These are phyloP conservation scores for Saturnispora ahearnii DNA, from an alignment of 805 yeast species.

Conservation along the genomic window DNA sequence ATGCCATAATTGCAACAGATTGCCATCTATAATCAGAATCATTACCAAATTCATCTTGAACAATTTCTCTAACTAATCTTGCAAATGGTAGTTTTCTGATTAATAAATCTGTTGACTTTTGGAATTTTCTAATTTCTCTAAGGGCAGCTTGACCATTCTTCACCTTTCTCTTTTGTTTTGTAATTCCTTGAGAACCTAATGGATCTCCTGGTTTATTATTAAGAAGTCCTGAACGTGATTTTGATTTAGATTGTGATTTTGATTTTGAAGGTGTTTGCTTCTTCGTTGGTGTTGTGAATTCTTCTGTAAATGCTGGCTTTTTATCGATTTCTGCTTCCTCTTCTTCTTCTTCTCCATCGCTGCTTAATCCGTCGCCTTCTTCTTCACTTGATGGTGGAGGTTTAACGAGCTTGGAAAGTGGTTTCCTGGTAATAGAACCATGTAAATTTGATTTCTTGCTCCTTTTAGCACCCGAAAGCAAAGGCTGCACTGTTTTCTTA, in stretches of 20 bases:
- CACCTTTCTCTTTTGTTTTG: slow-evolving; percentile 31
- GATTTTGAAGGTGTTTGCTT: neutral
- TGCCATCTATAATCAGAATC: slow-evolving; percentile 68
- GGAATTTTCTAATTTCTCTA: slow-evolving; percentile 59
- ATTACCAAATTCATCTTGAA: slow-evolving; percentile 46
- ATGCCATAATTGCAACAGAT: slow-evolving; percentile 63
- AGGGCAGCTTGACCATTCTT: slow-evolving; percentile 61
- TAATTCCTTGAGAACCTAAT: slow-evolving; percentile 14
- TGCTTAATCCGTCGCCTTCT: slow-evolving; percentile 1
- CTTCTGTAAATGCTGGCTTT: neutral
- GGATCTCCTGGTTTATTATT: slow-evolving; percentile 52
- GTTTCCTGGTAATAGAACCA: neutral
- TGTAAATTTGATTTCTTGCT: neutral
- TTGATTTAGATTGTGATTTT: neutral
- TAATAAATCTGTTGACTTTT: slow-evolving; percentile 57
- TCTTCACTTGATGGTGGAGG: slow-evolving; percentile 10
- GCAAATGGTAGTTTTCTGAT: slow-evolving; percentile 72
- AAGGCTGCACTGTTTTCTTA: slow-evolving; percentile 1
- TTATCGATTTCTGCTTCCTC: neutral
- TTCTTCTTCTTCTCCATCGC: neutral
- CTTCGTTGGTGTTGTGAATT: neutral
- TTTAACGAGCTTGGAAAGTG: slow-evolving; percentile 2
- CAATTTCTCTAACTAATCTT: slow-evolving; percentile 64
- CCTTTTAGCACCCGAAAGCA: neutral
- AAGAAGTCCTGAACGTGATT: slow-evolving; percentile 28